Evolutionary conservation across 2,329 filamentous ascomycete genomes (phyloP).

Genomic region (Trichoderma arundinaceum): DNA sequence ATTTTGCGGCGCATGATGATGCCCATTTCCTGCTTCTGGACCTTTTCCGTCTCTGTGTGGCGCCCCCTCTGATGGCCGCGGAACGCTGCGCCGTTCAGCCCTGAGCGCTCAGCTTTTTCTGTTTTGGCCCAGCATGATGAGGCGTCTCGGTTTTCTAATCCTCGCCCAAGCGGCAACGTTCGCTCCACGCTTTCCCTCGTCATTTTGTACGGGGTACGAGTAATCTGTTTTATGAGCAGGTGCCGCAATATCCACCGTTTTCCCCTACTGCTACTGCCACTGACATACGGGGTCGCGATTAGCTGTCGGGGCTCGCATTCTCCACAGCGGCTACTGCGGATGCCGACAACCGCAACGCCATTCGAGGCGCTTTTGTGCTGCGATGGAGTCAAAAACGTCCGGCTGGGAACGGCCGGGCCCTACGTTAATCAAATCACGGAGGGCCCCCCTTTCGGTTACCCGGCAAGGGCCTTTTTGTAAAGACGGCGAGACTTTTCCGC

Average conservation of each 20-base stretch:
- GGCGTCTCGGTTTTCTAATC: slow-evolving; percentile 2
- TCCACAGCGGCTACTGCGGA: background rate
- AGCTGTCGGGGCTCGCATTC: background rate
- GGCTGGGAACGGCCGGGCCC: too few relatives aligned
- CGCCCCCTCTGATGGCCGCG: too few relatives aligned
- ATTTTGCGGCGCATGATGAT: background rate
- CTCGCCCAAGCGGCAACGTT: background rate
- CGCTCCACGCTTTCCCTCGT: too few relatives aligned
- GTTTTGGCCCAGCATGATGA: background rate
- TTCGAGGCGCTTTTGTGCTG: background rate
- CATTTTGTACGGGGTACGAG: too few relatives aligned
- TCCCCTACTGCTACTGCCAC: background rate
- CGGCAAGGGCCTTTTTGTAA: background rate
- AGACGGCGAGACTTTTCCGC: background rate
- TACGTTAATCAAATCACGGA: too few relatives aligned
- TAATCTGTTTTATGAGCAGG: background rate
- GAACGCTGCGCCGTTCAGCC: background rate
- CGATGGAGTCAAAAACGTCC: too few relatives aligned
- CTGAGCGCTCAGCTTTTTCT: background rate
- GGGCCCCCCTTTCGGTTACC: background rate
- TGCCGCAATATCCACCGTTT: slow-evolving; percentile 11
- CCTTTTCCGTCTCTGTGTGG: background rate
- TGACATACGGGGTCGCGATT: background rate
- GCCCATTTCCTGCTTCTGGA: background rate
- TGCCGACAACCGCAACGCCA: background rate